phyloP scores from a whole-genome alignment of 225 moss, liverwort and hornwort genomes.

The Pleurozium schreberi region DNA sequence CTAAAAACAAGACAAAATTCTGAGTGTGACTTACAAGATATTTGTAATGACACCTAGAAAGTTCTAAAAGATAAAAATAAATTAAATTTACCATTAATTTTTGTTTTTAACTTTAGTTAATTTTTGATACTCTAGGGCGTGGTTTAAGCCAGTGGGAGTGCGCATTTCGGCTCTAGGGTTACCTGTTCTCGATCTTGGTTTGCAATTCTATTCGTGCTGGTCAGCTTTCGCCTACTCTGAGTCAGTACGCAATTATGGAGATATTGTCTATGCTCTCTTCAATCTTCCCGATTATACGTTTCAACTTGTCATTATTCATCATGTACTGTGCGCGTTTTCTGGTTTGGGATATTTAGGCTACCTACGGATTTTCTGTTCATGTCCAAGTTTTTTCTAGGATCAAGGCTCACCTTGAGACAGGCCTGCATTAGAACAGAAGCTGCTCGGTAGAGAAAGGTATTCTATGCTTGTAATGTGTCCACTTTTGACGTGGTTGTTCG shows the following conservation, averaged over 20 bases:
- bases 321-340: not conserved
- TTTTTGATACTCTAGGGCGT: constrained; percentile 3
- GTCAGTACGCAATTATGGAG: not conserved
- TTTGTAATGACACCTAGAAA: too few relatives aligned
- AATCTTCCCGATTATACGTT: not conserved
- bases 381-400: constrained; percentile 82
- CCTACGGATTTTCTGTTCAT: constrained; percentile 42
- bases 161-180: constrained; percentile 12
- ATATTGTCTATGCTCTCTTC: not conserved
- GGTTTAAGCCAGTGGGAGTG: not conserved
- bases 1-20: too few relatives aligned
- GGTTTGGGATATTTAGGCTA: not conserved
- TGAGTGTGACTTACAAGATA: too few relatives aligned
- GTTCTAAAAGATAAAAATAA: too few relatives aligned
- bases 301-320: not conserved
- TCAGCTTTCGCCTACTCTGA: not conserved
- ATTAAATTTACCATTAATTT: too few relatives aligned
- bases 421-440: constrained; percentile 59
- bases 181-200: not conserved
- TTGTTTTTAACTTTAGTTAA: too few relatives aligned
- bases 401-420: constrained; percentile 90
- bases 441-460: constrained; percentile 59
- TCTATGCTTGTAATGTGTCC: not conserved
- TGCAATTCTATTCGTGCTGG: not conserved
- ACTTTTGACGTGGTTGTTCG: not conserved